phyloP scores from a whole-genome alignment of 352 stramenopile species.

The Phytophthora fragariae region DNA sequence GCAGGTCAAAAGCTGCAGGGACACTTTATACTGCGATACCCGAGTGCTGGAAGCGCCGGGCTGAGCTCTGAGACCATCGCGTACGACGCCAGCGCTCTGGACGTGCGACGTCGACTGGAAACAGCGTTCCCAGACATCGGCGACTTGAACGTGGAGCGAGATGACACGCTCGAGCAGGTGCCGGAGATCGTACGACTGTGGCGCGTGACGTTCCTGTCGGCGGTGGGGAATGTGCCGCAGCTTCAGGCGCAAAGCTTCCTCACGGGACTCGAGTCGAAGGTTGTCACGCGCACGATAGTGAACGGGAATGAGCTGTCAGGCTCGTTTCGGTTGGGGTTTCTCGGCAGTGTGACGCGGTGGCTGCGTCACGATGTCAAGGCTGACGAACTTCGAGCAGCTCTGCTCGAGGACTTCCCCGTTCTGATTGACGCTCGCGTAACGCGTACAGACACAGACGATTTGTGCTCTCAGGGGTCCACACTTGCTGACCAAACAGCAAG shows the following conservation, averaged over 20 bases:
- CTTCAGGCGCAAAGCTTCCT: conserved; percentile 79
- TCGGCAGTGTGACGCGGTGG: conserved; percentile 54
- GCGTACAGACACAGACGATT: conserved; percentile 66
- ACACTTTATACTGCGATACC: conserved; percentile 66
- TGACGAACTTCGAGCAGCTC: conserved; percentile 53
- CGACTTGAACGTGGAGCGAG: conserved; percentile 55
- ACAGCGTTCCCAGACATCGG: conserved; percentile 61
- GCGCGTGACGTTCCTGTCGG: conserved; percentile 91
- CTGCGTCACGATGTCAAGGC: conserved; percentile 80
- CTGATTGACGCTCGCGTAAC: conserved; percentile 74
- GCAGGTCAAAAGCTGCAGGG: conserved; percentile 91
- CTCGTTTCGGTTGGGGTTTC: conserved; percentile 85
- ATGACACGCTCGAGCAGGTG: conserved; percentile 62
- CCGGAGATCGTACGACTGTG: conserved; percentile 81
- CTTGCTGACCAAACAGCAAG: conserved; percentile 55
- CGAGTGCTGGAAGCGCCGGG: conserved; percentile 13
- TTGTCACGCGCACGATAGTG: conserved; percentile 72
- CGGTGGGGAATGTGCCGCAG: conserved; percentile 83
- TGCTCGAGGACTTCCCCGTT: conserved; percentile 58
- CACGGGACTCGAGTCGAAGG: conserved; percentile 74
- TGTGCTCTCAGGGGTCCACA: conserved; percentile 71
- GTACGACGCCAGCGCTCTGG: conserved; percentile 77
- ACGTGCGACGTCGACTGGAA: conserved; percentile 66
- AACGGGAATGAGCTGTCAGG: conserved; percentile 91
- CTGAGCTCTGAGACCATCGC: conserved; percentile 57